Conservation (phyloP, 2,329 filamentous ascomycete genomes). For the Xenoacremonium recifei region DNA sequence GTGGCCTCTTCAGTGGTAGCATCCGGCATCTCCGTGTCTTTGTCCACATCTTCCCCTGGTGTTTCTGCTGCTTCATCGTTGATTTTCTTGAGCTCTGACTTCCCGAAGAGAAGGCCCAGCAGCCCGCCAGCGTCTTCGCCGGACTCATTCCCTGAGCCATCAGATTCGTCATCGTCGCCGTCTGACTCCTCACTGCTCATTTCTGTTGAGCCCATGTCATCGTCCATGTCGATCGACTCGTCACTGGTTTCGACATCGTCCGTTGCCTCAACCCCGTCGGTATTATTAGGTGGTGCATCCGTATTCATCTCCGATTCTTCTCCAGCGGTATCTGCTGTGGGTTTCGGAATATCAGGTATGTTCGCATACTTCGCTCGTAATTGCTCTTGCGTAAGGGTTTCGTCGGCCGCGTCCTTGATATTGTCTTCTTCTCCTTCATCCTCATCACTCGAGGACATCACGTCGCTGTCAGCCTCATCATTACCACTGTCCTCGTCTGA, state of each 20-base stretch:
- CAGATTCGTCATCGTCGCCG: conserved; percentile 43
- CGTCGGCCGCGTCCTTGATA: conserved; percentile 53
- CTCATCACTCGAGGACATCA: conserved; percentile 57
- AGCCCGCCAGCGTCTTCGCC: conserved; percentile 47
- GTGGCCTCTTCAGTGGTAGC: conserved; percentile 6
- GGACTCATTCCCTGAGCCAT: conserved; percentile 43
- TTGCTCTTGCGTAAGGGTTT: conserved; percentile 67
- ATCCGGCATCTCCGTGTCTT: conserved; percentile 25
- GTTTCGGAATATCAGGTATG: conserved; percentile 55
- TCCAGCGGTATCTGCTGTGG: conserved; percentile 28
- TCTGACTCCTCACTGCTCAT: conserved; percentile 42
- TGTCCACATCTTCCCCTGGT: conserved; percentile 13
- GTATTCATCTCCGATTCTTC: conserved; percentile 23
- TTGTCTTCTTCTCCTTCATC: conserved; percentile 62
- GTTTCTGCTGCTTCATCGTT: conserved; percentile 36
- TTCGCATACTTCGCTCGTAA: conserved; percentile 67
- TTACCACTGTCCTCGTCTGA: conserved; percentile 38
- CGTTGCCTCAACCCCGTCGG: conserved; percentile 20
- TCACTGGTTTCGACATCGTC: conserved; percentile 52
- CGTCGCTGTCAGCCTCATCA: conserved; percentile 41
- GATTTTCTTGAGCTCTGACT: conserved; percentile 55
- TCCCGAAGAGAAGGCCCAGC: conserved; percentile 58
- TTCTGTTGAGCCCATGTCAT: conserved; percentile 61
- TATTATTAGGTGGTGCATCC: conserved; percentile 19
- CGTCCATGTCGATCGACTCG: conserved; percentile 68